Base-by-base conservation (phyloP, 2,329 filamentous ascomycete genomes). In the Fusarium tricinctum region DNA sequence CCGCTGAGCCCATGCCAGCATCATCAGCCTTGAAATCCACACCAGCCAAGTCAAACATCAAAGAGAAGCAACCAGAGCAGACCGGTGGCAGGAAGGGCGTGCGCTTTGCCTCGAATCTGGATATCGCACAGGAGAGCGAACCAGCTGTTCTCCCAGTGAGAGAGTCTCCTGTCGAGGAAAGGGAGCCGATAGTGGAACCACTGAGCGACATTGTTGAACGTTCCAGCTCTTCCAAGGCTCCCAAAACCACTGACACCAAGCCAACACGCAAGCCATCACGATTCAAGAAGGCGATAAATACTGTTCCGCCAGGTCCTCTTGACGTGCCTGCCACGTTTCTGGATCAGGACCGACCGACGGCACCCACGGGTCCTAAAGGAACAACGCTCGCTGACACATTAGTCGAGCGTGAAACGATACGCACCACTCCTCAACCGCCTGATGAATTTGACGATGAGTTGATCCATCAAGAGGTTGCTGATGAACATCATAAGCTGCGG, bases 401-500 rank as follows among this genome's bases (percentile, higher is more conserved):
- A 17, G 78, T 90, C 22, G 89, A 91, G 76, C 84, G 85, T 40
- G 80, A 84, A 43, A 75, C 79, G 10, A 74, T 32, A 23, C 51
- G 69, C 26, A 57, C 66, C 7, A 62, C 68, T 30, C 73, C 77
- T 26, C 58, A 70, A n/a, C 59, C 71, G 63, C 87, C 88, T 0
- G 87, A 92, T 69, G 90, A 92, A 68, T 83, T 95, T 39, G 91
- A 97, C 7, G 84, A 88, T 20, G 69, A 73, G n/a, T 81, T 94
- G 30, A 83, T 95, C 50, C 86, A 91, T 53, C 89, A 92, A 66
- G 91, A 97, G 77, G 89, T 97, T 15, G 90, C 92, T 9, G 87
- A 88, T 38, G 92, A 97, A 75, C 97, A 97, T 78, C 91, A 97
- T 77, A 89, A 88, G 44, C 84, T 92, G 78, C 91, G 95, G 20